Evolutionary conservation across 192 early-diverging fungal genomes (phyloP).

Genomic region (Coemansia biformis): DNA sequence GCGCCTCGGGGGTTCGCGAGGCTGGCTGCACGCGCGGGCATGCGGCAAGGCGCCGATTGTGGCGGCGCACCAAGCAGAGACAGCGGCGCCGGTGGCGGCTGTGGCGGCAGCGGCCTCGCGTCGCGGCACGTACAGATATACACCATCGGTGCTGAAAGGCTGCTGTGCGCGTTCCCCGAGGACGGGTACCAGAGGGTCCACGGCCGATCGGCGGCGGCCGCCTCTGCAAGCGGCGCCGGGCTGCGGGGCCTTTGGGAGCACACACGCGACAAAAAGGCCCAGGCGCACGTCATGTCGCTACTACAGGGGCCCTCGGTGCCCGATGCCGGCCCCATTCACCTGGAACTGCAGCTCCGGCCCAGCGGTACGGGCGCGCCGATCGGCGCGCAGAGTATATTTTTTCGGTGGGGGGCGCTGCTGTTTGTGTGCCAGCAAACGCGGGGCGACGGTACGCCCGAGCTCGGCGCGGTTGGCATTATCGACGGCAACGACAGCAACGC

Average conservation of each 20-base stretch:
- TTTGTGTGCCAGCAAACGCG: slow-evolving; percentile 49
- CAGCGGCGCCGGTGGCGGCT: slow-evolving; percentile 5
- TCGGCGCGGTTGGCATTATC: not conserved
- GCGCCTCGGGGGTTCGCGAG: slow-evolving; percentile 1
- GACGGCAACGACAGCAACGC: slow-evolving; percentile 12
- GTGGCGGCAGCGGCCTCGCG: slow-evolving; percentile 9
- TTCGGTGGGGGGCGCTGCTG: slow-evolving; percentile 48
- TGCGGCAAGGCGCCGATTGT: not conserved
- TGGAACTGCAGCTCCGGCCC: slow-evolving; percentile 31
- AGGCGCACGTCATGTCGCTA: slow-evolving; percentile 19
- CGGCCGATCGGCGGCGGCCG: slow-evolving; percentile 15
- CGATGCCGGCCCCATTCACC: slow-evolving; percentile 26
- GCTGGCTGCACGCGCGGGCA: not conserved
- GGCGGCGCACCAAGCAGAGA: too few species aligned
- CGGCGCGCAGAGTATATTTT: slow-evolving; percentile 38
- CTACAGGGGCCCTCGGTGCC: slow-evolving; percentile 14
- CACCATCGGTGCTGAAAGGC: slow-evolving; percentile 23
- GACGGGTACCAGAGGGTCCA: slow-evolving; percentile 33
- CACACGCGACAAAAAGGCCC: slow-evolving; percentile 19
- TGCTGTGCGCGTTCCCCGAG: slow-evolving; percentile 48
- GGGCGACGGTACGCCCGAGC: slow-evolving; percentile 19
- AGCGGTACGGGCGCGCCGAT: not conserved
- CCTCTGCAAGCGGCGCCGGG: slow-evolving; percentile 13
- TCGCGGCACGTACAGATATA: slow-evolving; percentile 50
- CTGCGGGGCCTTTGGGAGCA: slow-evolving; percentile 27